phyloP scores from a whole-genome alignment of 1,139 yeast genomes.

The Blastobotrys arbuscula region DNA sequence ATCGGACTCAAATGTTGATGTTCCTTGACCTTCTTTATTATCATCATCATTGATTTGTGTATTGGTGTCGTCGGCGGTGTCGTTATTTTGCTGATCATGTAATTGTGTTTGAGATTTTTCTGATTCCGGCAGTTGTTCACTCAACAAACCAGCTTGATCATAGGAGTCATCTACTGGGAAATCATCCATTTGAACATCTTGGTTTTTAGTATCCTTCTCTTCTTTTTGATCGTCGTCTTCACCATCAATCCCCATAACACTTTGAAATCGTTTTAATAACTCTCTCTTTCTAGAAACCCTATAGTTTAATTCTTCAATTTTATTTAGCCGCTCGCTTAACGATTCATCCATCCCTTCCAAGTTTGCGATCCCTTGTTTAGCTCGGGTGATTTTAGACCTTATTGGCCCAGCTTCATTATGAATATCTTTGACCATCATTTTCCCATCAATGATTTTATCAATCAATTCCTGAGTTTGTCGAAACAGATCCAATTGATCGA shows the following conservation, averaged over 20 bases:
- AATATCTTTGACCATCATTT: conserved; percentile 23
- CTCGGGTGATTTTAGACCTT: conserved; percentile 22
- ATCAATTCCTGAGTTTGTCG: conserved; percentile 24
- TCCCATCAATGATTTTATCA: conserved; percentile 21
- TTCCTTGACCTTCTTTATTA: conserved; percentile 3
- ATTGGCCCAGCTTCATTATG: conserved; percentile 28
- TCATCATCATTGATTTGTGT: too few species aligned
- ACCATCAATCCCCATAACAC: neutral
- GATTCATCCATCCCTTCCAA: conserved; percentile 22
- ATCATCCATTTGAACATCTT: neutral
- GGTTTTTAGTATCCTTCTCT: neutral
- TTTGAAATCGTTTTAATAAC: conserved; percentile 19
- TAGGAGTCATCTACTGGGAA: neutral
- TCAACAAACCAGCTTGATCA: neutral
- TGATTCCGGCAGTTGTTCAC: neutral
- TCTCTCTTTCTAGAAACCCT: conserved; percentile 16
- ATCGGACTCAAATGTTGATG: neutral
- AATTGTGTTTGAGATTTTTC: neutral
- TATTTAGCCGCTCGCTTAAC: conserved; percentile 17
- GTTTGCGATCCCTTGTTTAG: conserved; percentile 18
- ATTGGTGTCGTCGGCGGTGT: neutral
- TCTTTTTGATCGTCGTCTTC: neutral
- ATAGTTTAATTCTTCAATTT: conserved; percentile 13
- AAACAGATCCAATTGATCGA: conserved; percentile 24
- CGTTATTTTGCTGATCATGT: neutral